Conservation (phyloP, 2,329 filamentous ascomycete species). For the Tolypocladium album region DNA sequence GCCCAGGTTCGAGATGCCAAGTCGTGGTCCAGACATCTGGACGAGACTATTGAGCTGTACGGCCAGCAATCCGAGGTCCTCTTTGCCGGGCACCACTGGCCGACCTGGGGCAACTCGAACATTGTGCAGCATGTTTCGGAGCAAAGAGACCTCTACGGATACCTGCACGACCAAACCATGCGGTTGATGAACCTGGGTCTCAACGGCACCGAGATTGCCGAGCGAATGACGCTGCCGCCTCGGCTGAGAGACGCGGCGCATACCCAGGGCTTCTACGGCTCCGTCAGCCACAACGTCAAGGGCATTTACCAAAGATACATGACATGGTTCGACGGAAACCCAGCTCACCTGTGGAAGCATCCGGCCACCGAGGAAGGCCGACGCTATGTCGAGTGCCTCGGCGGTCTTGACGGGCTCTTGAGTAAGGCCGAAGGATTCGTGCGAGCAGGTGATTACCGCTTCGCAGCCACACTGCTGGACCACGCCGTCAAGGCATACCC, state of each 20-base stretch:
- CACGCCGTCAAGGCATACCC: conserved; percentile 21
- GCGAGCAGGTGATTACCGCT: conserved; percentile 21
- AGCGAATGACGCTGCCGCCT: conserved; percentile 21
- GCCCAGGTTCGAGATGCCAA: conserved; percentile 28
- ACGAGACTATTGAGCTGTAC: conserved; percentile 24
- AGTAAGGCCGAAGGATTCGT: conserved; percentile 17
- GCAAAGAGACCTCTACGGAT: conserved; percentile 28
- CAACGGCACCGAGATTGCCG: conserved; percentile 27
- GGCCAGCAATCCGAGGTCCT: conserved; percentile 19
- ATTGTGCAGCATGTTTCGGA: conserved; percentile 15
- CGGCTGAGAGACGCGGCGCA: conserved; percentile 11
- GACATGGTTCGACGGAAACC: conserved; percentile 12
- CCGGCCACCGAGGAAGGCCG: conserved; percentile 14
- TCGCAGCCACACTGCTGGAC: conserved; percentile 25
- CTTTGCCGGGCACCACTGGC: conserved; percentile 29
- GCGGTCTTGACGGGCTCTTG: conserved; percentile 19
- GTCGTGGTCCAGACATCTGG: conserved; percentile 26
- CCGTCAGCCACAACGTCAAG: conserved; percentile 26
- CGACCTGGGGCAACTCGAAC: conserved; percentile 20
- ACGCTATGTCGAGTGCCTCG: conserved; percentile 24
- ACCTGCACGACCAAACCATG: conserved; percentile 28
- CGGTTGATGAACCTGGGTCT: conserved; percentile 24
- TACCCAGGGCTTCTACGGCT: conserved; percentile 25
- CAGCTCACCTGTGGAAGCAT: conserved; percentile 4
- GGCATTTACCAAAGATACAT: conserved; percentile 12